These are phyloP conservation scores for Phytopythium chamaehyphon DNA, from an alignment of 352 stramenopile genomes.

Conservation along the genomic window DNA sequence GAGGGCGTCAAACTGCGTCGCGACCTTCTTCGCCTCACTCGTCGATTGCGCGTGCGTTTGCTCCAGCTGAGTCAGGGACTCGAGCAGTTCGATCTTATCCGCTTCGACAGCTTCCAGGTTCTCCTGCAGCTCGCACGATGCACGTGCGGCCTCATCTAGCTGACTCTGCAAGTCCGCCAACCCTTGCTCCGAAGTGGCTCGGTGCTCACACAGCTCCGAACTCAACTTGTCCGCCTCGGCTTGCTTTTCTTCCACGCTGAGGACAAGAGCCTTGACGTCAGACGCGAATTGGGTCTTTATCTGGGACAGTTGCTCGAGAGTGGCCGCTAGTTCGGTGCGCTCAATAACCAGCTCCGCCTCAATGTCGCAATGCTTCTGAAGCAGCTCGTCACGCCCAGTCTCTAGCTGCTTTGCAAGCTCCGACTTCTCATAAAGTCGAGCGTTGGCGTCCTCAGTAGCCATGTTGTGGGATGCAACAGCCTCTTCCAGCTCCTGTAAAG, in stretches of 20 bases:
- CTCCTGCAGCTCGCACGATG: neutral
- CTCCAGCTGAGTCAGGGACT: neutral
- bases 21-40: neutral
- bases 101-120: neutral
- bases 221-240: constrained; percentile 1
- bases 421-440: constrained; percentile 8
- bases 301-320: neutral
- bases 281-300: neutral
- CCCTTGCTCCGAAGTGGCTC: neutral
- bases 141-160: neutral
- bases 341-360: constrained; percentile 12
- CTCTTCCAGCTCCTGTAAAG: constrained; percentile 15
- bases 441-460: constrained; percentile 19
- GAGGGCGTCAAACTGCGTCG: neutral
- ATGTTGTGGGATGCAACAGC: constrained; percentile 7
- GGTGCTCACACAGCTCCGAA: neutral
- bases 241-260: neutral
- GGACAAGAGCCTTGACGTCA: constrained; percentile 1
- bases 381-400: constrained; percentile 6
- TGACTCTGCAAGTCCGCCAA: neutral
- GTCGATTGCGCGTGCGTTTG: neutral
- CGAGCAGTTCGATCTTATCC: constrained; percentile 4
- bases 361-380: constrained; percentile 8
- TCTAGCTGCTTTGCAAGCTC: neutral
- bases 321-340: neutral